Base-by-base conservation (phyloP, 2,329 filamentous ascomycete species). In the Fusarium anguioides region DNA sequence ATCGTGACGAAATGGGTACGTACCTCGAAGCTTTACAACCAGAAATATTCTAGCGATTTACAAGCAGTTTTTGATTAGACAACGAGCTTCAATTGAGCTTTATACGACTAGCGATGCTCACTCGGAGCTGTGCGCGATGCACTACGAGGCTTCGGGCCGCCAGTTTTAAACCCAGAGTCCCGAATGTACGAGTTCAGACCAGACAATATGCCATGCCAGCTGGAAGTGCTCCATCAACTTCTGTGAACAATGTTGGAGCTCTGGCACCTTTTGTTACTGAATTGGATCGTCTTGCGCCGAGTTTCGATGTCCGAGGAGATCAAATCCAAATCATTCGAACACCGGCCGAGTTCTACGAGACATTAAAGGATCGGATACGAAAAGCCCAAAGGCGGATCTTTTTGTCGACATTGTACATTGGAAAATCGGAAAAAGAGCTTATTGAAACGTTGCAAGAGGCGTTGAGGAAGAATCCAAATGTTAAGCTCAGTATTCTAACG, bases 391-490 rank as follows among this genome's bases (percentile, higher is more conserved):
- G 81, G 50, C 87, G 92, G 60, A 91, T 99, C 69, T 99, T 96
- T 76, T 82, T 99, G 47, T 97, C 94, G n/a, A 99, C 96, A 1
- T 82, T 99, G 50, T 99, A 99, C 77, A 96, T 99, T 76, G 96
- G 96, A 66, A 97, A 95, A 78, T 91, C 91, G 3, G 96, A 99
- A 79, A 86, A 90, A 78, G 96, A 98, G 72, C 84, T 99, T 74
- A 93, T 98, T 58, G 84, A 88, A 18, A 93, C 91, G 0, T 82
- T 99, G 40, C 89, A 89, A 68, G 84, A 91, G 65, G 91, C 94
- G 8, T 84, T 99, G 14, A 85, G 87, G 47, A 81, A 81, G 11
- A 97, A 96, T 64, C 89, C 92, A 0, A 81, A 90, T 8, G 85
- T 99, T 23, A 90, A 88, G 73, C 85, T 99, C 40, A 97, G 93